Conservation (phyloP, 441 rosid species). For the Macaranga tanarius region DNA sequence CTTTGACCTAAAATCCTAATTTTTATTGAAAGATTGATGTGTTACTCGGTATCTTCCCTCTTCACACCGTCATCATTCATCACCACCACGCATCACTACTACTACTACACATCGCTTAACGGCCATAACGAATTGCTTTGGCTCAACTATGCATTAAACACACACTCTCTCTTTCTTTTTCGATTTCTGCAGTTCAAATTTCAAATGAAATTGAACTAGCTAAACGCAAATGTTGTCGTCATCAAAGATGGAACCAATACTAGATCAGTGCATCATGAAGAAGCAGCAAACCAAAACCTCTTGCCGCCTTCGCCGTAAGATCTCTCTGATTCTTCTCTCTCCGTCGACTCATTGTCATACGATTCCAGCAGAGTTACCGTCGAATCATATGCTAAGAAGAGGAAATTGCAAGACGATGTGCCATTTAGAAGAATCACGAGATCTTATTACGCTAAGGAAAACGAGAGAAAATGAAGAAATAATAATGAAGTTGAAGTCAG, state of each 20-base stretch:
- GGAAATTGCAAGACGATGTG: constrained; percentile 25
- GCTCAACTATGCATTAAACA: background rate
- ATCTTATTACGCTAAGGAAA: constrained; percentile 40
- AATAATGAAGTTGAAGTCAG: constrained; percentile 57
- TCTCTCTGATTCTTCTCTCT: constrained; percentile 26
- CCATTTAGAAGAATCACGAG: constrained; percentile 56
- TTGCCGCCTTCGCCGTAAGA: constrained; percentile 43
- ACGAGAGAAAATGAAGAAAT: constrained; percentile 23
- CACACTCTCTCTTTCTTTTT: no score
- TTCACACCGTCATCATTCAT: constrained; percentile 26
- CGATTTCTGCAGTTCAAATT: constrained; percentile 17
- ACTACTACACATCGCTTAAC: background rate
- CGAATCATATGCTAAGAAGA: constrained; percentile 33
- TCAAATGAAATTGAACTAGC: constrained; percentile 31
- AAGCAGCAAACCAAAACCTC: constrained; percentile 60
- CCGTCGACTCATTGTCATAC: constrained; percentile 43
- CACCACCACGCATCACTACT: constrained; percentile 28
- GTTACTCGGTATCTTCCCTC: no score
- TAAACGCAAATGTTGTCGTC: constrained; percentile 29
- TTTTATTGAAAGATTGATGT: no score
- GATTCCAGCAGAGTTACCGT: constrained; percentile 43
- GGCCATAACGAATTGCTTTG: constrained; percentile 16
- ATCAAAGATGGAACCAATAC: constrained; percentile 26
- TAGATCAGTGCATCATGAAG: constrained; percentile 38
- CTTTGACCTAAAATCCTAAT: no score